Evolutionary conservation across 331 rosid species (phyloP).

Genomic region (Stylosanthes scabra): DNA sequence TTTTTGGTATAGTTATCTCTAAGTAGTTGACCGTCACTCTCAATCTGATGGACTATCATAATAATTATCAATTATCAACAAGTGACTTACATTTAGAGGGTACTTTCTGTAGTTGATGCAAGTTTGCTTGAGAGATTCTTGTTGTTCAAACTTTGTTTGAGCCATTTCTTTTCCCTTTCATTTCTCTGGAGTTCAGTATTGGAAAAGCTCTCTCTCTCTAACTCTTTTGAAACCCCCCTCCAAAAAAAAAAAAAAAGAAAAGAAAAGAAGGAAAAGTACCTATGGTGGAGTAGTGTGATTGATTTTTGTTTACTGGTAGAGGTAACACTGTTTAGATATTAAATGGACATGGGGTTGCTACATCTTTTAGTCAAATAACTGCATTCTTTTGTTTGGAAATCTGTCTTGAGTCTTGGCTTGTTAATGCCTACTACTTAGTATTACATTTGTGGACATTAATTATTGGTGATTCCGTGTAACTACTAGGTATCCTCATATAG

Average conservation of each 20-base stretch:
- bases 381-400: conserved; percentile 22
- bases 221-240: too few species aligned
- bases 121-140: conserved; percentile 23
- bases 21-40: conserved; percentile 8
- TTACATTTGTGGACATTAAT: conserved; percentile 33
- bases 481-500: conserved; percentile 80
- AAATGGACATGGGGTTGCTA: conserved; percentile 24
- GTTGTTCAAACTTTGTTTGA: conserved; percentile 15
- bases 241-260: too few species aligned
- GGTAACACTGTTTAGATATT: conserved; percentile 25
- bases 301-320: neutral
- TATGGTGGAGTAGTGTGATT: conserved; percentile 18
- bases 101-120: conserved; percentile 21
- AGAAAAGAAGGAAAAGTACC: conserved; percentile 13
- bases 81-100: conserved; percentile 18
- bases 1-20: neutral
- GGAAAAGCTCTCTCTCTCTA: neutral
- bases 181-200: conserved; percentile 24
- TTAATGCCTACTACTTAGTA: conserved; percentile 22
- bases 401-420: conserved; percentile 8
- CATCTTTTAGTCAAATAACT: conserved; percentile 18
- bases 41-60: conserved; percentile 22
- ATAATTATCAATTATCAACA: neutral
- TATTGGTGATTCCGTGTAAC: conserved; percentile 43
- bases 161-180: neutral